Evolutionary conservation across 495 filamentous ascomycete species (phyloP).

Genomic region (Penicillium odoratum): DNA sequence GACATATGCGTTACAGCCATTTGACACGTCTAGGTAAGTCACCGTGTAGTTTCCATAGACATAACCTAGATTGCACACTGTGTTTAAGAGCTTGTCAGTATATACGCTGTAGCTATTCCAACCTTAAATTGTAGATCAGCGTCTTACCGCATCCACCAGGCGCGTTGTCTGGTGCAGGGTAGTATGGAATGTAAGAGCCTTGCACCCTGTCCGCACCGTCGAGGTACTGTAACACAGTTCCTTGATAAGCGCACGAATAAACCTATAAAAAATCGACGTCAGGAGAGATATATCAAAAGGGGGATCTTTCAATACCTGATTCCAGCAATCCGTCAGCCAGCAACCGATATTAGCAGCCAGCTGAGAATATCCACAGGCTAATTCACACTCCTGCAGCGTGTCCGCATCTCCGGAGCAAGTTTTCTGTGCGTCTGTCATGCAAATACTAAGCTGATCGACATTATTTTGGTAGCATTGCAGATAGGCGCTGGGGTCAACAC

Average conservation of each 20-base stretch:
- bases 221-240: slow-evolving; percentile 5
- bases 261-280: neutral
- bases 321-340: slow-evolving; percentile 7
- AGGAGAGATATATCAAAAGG: neutral
- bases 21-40: slow-evolving; percentile 1
- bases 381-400: neutral
- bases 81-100: neutral
- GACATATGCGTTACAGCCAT: neutral
- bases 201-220: neutral
- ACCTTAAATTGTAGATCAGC: neutral
- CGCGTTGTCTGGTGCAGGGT: slow-evolving; percentile 6
- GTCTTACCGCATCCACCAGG: slow-evolving; percentile 6
- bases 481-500: slow-evolving; percentile 6
- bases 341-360: slow-evolving; percentile 9
- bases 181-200: slow-evolving; percentile 3
- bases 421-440: neutral
- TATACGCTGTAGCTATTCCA: neutral
- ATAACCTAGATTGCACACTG: slow-evolving; percentile 7
- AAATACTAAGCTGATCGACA: neutral
- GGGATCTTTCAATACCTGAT: neutral
- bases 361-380: slow-evolving; percentile 2
- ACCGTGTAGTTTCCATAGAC: slow-evolving; percentile 3
- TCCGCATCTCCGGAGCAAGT: neutral
- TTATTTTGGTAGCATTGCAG: slow-evolving; percentile 4
- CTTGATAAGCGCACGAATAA: slow-evolving; percentile 6